Evolutionary conservation across 2,329 filamentous ascomycete genomes (phyloP).

Genomic region (Clarireedia paspali): DNA sequence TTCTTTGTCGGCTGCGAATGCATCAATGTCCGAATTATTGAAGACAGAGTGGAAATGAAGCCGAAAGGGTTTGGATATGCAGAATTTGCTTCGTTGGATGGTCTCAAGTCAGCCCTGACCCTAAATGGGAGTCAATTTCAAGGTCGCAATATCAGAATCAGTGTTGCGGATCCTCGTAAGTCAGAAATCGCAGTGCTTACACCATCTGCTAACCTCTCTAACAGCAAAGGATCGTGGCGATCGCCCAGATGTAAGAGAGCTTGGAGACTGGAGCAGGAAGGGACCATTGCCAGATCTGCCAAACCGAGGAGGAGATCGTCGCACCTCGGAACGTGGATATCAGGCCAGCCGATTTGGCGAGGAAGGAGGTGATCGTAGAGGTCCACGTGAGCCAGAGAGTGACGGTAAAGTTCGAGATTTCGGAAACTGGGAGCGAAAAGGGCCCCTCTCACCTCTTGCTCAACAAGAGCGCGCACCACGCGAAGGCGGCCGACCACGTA

Average conservation of each 20-base stretch:
- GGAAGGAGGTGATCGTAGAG: slow-evolving; percentile 64
- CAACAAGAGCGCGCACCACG: slow-evolving; percentile 46
- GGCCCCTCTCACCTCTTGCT: slow-evolving; percentile 70
- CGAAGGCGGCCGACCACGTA: slow-evolving; percentile 50
- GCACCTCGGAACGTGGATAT: slow-evolving; percentile 44
- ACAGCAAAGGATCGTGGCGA: slow-evolving; percentile 72
- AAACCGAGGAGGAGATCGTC: slow-evolving; percentile 38
- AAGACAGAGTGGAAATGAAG: slow-evolving; percentile 87
- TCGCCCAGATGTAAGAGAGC: slow-evolving; percentile 63
- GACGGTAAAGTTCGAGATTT: slow-evolving; percentile 77
- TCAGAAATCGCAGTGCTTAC: slow-evolving; percentile 22
- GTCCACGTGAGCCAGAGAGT: slow-evolving; percentile 55
- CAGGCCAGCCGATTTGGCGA: slow-evolving; percentile 9
- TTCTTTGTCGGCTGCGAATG: slow-evolving; percentile 83
- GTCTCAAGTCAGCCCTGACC: slow-evolving; percentile 81
- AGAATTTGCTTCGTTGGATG: slow-evolving; percentile 82
- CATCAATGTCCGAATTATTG: slow-evolving; percentile 88
- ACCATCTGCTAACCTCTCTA: slow-evolving; percentile 13
- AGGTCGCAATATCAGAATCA: slow-evolving; percentile 84
- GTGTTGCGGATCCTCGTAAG: slow-evolving; percentile 96
- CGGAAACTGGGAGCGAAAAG: slow-evolving; percentile 89
- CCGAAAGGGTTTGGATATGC: slow-evolving; percentile 98
- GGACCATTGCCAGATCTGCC: slow-evolving; percentile 76
- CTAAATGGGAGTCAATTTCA: slow-evolving; percentile 78
- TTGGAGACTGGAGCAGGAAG: slow-evolving; percentile 88